Evolutionary conservation across 139 green algal species (phyloP).

Genomic region (Coelastrella sp.): DNA sequence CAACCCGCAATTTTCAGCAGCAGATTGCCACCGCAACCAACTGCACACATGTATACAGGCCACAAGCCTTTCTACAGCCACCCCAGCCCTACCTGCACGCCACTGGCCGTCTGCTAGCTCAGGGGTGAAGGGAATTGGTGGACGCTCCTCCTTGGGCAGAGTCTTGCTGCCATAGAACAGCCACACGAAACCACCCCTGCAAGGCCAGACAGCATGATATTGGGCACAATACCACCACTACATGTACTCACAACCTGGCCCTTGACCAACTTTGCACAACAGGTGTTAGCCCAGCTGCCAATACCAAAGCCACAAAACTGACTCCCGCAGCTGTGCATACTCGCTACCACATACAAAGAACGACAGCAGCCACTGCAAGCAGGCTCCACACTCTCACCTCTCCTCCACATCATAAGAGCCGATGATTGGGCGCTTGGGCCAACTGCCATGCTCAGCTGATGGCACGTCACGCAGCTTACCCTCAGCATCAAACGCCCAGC

Average conservation of each 20-base stretch:
- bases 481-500: slow-evolving; percentile 84
- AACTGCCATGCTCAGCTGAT: slow-evolving; percentile 55
- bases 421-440: slow-evolving; percentile 75
- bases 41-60: not conserved
- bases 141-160: slow-evolving; percentile 78
- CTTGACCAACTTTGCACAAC: too few relatives aligned
- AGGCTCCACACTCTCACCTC: not conserved
- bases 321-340: too few relatives aligned
- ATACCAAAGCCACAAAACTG: too few relatives aligned
- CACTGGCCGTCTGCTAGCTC: slow-evolving; percentile 85
- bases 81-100: slow-evolving; percentile 64
- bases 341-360: too few relatives aligned
- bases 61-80: not conserved
- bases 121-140: slow-evolving; percentile 77
- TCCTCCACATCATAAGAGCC: slow-evolving; percentile 70
- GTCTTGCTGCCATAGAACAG: slow-evolving; percentile 82
- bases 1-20: too few relatives aligned
- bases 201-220: not conserved
- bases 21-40: not conserved
- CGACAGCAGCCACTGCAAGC: not conserved
- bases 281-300: too few relatives aligned
- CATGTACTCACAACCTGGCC: not conserved
- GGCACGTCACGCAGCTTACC: slow-evolving; percentile 68
- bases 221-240: not conserved
- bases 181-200: slow-evolving; percentile 84